phyloP scores from a whole-genome alignment of 345 rosid genomes.

The Populus nigra region DNA sequence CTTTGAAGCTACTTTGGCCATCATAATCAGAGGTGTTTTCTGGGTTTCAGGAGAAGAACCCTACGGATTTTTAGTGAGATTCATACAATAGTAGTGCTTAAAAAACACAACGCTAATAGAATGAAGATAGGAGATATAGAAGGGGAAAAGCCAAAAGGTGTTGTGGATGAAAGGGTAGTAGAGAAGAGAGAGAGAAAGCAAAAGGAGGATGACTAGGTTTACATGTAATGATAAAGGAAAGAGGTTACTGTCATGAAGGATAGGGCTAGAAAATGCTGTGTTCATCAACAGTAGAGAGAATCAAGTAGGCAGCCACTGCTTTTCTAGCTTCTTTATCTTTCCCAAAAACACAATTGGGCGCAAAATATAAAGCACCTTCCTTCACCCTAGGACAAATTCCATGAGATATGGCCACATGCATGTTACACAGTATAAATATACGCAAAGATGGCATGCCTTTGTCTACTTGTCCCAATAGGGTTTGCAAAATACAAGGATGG shows the following conservation, averaged over 20 bases:
- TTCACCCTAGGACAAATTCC: conserved; percentile 12
- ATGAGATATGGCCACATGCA: conserved; percentile 7
- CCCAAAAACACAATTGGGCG: background rate
- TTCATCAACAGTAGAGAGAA: conserved; percentile 1
- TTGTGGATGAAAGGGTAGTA: conserved; percentile 27
- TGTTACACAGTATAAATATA: background rate
- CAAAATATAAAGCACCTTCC: conserved; percentile 8
- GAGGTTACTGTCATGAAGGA: conserved; percentile 56
- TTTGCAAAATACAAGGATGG: background rate
- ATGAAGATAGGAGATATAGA: conserved; percentile 14
- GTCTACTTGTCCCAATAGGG: background rate
- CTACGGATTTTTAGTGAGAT: conserved; percentile 20
- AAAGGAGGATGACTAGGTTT: conserved; percentile 13
- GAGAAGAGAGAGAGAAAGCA: background rate
- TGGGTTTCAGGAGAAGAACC: conserved; percentile 27
- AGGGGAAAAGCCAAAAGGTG: conserved; percentile 11
- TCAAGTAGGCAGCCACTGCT: conserved; percentile 19
- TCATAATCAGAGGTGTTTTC: conserved; percentile 22
- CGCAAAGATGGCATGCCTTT: background rate
- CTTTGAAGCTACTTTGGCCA: conserved; percentile 42
- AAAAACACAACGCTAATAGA: conserved; percentile 28
- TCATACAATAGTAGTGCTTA: conserved; percentile 16
- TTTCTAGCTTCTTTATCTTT: conserved; percentile 4
- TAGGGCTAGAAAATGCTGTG: conserved; percentile 13
- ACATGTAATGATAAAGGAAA: conserved; percentile 24